Evolutionary conservation across 768 basidiomycete genomes (phyloP).

Genomic region (Phlebiopsis flavidoalba): DNA sequence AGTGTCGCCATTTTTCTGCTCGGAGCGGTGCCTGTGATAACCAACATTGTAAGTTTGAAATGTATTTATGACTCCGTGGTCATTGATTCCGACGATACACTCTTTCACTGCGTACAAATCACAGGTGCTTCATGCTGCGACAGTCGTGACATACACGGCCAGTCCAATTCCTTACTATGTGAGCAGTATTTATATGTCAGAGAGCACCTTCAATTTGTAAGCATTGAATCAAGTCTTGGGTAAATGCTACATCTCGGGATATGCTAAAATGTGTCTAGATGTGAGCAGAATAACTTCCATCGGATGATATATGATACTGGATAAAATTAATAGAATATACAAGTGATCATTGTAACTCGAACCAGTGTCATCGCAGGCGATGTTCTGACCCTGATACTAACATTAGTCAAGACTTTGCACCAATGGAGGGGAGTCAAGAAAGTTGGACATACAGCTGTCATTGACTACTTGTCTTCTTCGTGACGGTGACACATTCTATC

Average conservation of each 20-base stretch:
- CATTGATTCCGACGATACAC: too few relatives aligned
- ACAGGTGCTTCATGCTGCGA: too few relatives aligned
- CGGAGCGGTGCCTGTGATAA: not conserved
- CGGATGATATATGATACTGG: too few relatives aligned
- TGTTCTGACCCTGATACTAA: not conserved
- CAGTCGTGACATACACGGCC: too few relatives aligned
- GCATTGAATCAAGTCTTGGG: not conserved
- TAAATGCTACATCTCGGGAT: not conserved
- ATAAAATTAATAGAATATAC: too few relatives aligned
- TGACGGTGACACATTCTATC: too few relatives aligned
- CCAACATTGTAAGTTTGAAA: not conserved
- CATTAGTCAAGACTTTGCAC: not conserved
- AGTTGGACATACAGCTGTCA: not conserved
- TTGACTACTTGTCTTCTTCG: not conserved
- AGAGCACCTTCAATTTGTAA: not conserved
- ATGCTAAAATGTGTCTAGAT: not conserved
- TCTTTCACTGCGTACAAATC: too few relatives aligned
- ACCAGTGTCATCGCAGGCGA: not conserved
- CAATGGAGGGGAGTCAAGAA: not conserved
- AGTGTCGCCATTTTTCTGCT: not conserved
- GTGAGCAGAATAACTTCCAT: not conserved
- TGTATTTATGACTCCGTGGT: too few relatives aligned
- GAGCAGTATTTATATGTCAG: too few relatives aligned
- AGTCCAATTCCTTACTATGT: too few relatives aligned
- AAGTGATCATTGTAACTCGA: not conserved